Base-by-base conservation (phyloP, 148 eudicot species). In the Camellia sinensis region DNA sequence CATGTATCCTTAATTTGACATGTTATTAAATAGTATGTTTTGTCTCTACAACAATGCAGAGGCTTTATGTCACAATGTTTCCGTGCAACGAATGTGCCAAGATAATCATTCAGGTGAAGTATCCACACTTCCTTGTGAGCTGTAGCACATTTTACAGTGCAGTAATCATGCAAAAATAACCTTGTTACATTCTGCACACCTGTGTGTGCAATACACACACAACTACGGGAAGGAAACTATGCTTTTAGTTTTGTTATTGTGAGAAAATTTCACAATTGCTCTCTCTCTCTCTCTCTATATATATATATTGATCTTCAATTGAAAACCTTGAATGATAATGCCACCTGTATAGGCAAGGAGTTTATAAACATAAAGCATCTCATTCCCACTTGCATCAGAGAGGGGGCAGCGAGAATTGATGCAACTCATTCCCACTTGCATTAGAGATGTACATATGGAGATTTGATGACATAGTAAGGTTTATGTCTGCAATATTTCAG, bases 51-150 rank as follows among this genome's bases (percentile, higher is more conserved):
- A 48, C 60, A 18, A 44, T 87, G 89, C 93, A 95, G 98, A 95
- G 89, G 82, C 98, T 95, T 40, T 95, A 95, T 57, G 98, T 93
- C 41, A 93, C 97, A 61, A 95, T 95, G 98, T 95, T 94, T 82
- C 98, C 98, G 60, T 95, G 97, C 91, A 95, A 93, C 65, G 98
- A 95, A 82, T 95, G 98, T 61, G 95, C 98, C 66, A 95, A 95
- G 86, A 87, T 95, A 53, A 93, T 95, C 57, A 95, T 95, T 86
- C 98, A 95, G 96, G 98, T 95, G 68, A 66, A 17, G 19, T 22
- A 75, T 77, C 40, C 45, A 41, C 52, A 18, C 45, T 76, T 29
- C 40, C 54, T 61, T 15, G 70, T 7, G 13, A 44, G 72, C 18
- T 68, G 50, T 45, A 41, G 22, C 50, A 45, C 48, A 37, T 6